Base-by-base conservation (phyloP, 192 early-diverging fungal species). In the Coemansia sp. region DNA sequence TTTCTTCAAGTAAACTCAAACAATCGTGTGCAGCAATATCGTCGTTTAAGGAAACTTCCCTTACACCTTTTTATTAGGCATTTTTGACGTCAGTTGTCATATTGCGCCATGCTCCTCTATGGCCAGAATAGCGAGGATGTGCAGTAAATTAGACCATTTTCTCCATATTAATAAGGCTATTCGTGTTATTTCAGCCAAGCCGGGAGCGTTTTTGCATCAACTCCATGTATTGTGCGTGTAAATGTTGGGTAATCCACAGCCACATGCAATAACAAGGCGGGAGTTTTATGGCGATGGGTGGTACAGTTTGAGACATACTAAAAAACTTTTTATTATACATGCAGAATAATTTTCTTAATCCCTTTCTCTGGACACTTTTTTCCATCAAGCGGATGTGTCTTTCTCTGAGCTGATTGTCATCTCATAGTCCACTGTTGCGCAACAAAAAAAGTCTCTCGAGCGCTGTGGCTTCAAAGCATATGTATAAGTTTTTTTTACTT, bases 11-110 rank as follows among this genome's bases (percentile, higher is more conserved):
- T 56, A 1, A 19, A 56, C 26, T 12, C 5, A 26, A 56, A 56
- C 56, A 56, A 56, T 56, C 37, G 56, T 26, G 11, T 56, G 47
- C 56, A 56, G 21, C 37, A 56, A 56, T 56, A 37, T 56, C 12
- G 56, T 37, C 12, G 19, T 54, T 7, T 54, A 26, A 26, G 21
- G 23, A 23, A 21, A 26, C 9, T 21, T 32, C 32, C 32, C 32
- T 32, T 32, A 32, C 32, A 32, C 52, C 11, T 26, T 19, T 15
- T 54, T 54, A 26, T 4, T 19, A 4, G 19, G 2, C 26, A 2
- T 23, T 54, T 21, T 7, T 54, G 52, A 26, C 23, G 23, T 26
- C 52, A 9, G 52, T 23, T 50, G 19, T 50, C 52, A 54, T 54
- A 54, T 54, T 54, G 52, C 52, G 52, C 52, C 52, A 54, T 54